Conservation (phyloP, 1,284 basidiomycete genomes). For the Filobasidium uniguttulatum region DNA sequence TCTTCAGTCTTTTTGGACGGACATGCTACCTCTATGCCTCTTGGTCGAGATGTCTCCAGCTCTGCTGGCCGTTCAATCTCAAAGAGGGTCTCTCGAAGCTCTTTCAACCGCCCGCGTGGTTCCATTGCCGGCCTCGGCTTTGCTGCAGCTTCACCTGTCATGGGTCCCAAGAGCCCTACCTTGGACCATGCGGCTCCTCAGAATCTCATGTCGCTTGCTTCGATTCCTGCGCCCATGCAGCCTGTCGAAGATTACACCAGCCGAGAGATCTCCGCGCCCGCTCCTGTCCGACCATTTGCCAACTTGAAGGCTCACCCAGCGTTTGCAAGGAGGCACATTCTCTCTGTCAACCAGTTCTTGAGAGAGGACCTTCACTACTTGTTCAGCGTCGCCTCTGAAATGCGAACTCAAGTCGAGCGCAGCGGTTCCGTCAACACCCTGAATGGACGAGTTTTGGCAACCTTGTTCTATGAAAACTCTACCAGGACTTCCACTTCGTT, state of each 20-base stretch:
- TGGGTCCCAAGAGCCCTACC: constrained; percentile 13
- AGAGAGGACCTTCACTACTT: constrained; percentile 84
- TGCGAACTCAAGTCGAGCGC: constrained; percentile 89
- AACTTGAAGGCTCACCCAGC: constrained; percentile 49
- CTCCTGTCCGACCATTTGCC: constrained; percentile 39
- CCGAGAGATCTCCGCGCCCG: constrained; percentile 16
- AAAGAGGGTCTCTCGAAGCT: constrained; percentile 21
- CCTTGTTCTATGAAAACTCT: constrained; percentile 96
- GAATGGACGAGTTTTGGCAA: constrained; percentile 81
- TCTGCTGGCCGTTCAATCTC: constrained; percentile 39
- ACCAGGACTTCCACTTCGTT: constrained; percentile 95
- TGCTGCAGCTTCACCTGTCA: constrained; percentile 16
- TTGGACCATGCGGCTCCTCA: constrained; percentile 15
- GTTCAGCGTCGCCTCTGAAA: constrained; percentile 90
- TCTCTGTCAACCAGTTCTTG: constrained; percentile 86
- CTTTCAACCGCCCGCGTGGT: constrained; percentile 30
- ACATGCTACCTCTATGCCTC: constrained; percentile 46
- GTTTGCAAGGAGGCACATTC: constrained; percentile 76
- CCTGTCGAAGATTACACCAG: constrained; percentile 13
- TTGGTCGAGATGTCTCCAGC: constrained; percentile 71
- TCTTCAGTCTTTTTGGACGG: constrained; percentile 88
- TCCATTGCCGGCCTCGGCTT: constrained; percentile 17
- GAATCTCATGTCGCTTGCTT: constrained; percentile 25
- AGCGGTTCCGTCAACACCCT: constrained; percentile 79
- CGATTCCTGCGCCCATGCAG: constrained; percentile 16